Evolutionary conservation across 495 filamentous ascomycete species (phyloP), one percentile per base, ranked within the genome.

Genomic region (Umbilicaria muhlenbergii): DNA sequence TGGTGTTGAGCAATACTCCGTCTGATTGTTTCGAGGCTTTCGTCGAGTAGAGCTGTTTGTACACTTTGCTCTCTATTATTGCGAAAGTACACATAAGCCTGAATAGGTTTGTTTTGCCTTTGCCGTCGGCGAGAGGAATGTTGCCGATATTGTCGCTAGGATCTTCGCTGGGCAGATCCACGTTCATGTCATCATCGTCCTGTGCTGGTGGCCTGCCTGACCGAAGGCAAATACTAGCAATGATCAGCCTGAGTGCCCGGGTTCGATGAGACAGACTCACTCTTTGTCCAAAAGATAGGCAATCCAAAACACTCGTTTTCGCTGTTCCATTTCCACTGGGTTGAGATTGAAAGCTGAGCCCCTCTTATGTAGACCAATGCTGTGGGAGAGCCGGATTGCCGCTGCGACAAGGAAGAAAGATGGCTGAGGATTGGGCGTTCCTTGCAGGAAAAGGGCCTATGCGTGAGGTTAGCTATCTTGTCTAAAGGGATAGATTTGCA

Each of bases 111-210:
- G 91, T 77, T 60, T 91, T 94, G 38, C 81, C 79, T 50, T 85
- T 88, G n/a, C 86, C 87, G 53, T 91, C 83, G 7, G 81, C 78
- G 16, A 95, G 61, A 11, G 88, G 85, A 41, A 98, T 88, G 52
- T 93, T 92, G 36, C 91, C 91, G 49, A 94, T 81, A 44, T 87
- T 86, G 54, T 98, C 91, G 6, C 70, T 71, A 0, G 91, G 92
- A 49, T 96, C 80, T 46, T 87, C 86, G 44, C 83, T 88, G 14
- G 91, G 91, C 41, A 96, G 70, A 34, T 96, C 88, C 21, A 96
- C 91, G 56, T 93, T 95, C 81, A 94, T 92, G 56, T 98, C 91
- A 60, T 96, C 86, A 53, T 96, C 91, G 55, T 96, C 89, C 56
- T 95, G 92, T 12, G 86, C 83, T 14, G 88, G 89, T 18, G 91